Evolutionary conservation across 208 protist genomes (phyloP), one percentile per base, ranked within the genome.

Genomic region (Kentomonas sorsogonicus): DNA sequence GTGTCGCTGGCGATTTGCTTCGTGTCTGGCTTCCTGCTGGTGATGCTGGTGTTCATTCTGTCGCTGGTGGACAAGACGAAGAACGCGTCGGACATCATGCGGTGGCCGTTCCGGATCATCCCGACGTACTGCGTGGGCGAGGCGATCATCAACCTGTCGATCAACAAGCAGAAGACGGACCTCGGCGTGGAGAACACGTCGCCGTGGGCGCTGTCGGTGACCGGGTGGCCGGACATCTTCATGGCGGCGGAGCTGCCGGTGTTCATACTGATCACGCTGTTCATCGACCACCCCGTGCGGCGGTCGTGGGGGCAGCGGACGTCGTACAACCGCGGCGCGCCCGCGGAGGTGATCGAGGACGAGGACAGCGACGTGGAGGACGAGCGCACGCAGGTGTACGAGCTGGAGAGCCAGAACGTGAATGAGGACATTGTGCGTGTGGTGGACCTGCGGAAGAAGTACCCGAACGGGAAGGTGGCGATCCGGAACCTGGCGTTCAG

Each of bases 401-500:
- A 53, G 38, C 53, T 30, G 10, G 60, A 36, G 22, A 5, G 53
- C 1, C 39, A n/a, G 23, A 33, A 33, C 1, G 71, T 20, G 6
- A 52, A 50, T 13, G 43, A 58, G 36, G 78, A 88, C 59, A 30
- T 85, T 29, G 75, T 90, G 9, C 63, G 55, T 7, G 80, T 93
- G 51, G 47, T 60, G 22, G 48, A 76, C 54, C 66, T 91, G 20
- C 58, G 77, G 48, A 87, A 91, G 67, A 63, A 68, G 52, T 91
- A 87, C 69, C 18, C 47, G 9, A 86, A 85, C 48, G 76, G 74
- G 25, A 85, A 80, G 52, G 83, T 83, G 6, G 87, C 68, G 13
- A 79, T 93, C 25, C 63, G 77, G 6, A 77, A 86, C 69, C 22
- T 90, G 11, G 79, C 74, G 2, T 89, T 93, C 39, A 71, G 69